Evolutionary conservation across 2,329 filamentous ascomycete genomes (phyloP), one percentile per base, ranked within the genome.

Genomic region (Cladosporium sp.): DNA sequence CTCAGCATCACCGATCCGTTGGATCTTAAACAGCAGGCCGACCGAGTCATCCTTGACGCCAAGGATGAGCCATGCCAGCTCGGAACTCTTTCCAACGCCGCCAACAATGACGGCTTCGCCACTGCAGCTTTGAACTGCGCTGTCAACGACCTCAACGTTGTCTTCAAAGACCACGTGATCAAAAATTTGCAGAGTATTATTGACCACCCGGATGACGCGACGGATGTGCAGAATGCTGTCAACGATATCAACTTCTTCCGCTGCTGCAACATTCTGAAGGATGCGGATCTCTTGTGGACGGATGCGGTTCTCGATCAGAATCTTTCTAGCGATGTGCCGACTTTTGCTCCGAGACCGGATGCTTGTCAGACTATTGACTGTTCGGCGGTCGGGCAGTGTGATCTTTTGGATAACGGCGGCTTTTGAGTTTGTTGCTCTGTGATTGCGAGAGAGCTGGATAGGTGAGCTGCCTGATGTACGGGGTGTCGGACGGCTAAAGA

Each of bases 171-270:
- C 18, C 53, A 56, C 18, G 53, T 56, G 12, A 31, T 35, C 21
- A 35, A 18, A 1, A 37, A 56, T 11, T 37, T 56, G 53, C 16
- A 56, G 5, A 56, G 5, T 4, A 56, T 56, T 12, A 56, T 56
- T 11, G 18, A 23, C 3, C 16, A 56, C n/a, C 14, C n/a, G 29
- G 7, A 12, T 8, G 53, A 56, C 12, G 28, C 11, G n/a, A 23
- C n/a, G 21, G 8, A 0, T 21, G 53, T 35, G 7, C 53, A 56
- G 6, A 35, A 21, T 23, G 53, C 29, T 56, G 53, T 56, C 18
- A 35, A 56, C 10, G 29, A 56, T n/a, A 56, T 56, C 29, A 56
- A 56, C 18, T 56, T 56, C 29, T 56, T 56, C 53, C 28, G 53
- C 28, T 56, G 53, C 29, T 56, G 53, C 29, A 33, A 56, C 5